These are phyloP conservation scores for Nicotiana obtusifolia DNA, from an alignment of 257 asterid genomes.

Conservation along the genomic window DNA sequence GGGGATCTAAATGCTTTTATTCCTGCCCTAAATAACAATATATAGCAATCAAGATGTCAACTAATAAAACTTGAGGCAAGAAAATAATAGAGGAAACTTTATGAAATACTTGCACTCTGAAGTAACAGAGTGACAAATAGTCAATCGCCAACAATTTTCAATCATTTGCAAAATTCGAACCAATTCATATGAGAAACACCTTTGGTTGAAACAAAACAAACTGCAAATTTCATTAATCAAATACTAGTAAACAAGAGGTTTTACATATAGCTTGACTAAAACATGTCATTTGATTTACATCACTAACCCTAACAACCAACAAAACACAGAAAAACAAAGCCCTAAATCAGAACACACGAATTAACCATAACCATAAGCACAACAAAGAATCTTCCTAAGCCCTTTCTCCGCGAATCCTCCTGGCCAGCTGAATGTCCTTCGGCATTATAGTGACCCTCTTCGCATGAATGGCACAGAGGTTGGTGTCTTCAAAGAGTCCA, in stretches of 20 bases:
- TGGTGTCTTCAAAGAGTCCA: constrained; percentile 59
- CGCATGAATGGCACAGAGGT: constrained; percentile 62
- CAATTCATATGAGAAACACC: no score
- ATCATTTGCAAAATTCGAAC: no score
- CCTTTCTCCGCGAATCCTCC: constrained; percentile 64
- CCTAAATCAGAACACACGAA: not conserved
- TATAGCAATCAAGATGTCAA: no score
- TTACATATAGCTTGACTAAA: not conserved
- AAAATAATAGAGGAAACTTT: no score
- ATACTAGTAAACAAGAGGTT: not conserved
- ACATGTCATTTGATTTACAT: not conserved
- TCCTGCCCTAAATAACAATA: not conserved
- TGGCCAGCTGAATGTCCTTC: constrained; percentile 59
- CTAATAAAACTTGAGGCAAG: not conserved
- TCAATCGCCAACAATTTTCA: no score
- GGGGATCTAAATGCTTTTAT: no score
- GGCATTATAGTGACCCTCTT: constrained; percentile 78
- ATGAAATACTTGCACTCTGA: no score
- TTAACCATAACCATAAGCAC: not conserved
- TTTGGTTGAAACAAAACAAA: not conserved
- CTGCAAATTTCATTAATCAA: not conserved
- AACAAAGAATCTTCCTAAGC: constrained; percentile 24
- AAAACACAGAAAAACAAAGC: not conserved
- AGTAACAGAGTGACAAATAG: no score
- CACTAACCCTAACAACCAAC: not conserved